Percentiles rank a stretch among this genome's conserved stretches.
Evolutionary conservation across 2,329 filamentous ascomycete species (phyloP).

Genomic region (Botrytis byssoidea): DNA sequence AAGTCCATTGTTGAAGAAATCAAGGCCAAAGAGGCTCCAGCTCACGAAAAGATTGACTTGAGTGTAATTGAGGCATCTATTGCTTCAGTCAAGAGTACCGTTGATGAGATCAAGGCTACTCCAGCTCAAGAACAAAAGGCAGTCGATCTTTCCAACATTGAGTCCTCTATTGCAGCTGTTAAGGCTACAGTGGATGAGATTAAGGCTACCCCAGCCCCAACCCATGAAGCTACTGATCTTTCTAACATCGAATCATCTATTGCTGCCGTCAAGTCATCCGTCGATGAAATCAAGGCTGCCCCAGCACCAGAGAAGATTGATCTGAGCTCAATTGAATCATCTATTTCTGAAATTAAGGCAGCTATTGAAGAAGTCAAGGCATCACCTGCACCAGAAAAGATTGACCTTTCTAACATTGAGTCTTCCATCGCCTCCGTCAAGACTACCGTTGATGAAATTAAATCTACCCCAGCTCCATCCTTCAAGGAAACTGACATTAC

Average conservation of each 20-base stretch:
- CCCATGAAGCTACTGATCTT: constrained; percentile 22
- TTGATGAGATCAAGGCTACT: constrained; percentile 21
- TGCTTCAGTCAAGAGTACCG: constrained; percentile 23
- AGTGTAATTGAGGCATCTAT: constrained; percentile 24
- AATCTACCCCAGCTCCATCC: constrained; percentile 21
- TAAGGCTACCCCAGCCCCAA: constrained; percentile 24
- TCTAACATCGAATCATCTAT: constrained; percentile 23
- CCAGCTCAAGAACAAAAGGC: constrained; percentile 22
- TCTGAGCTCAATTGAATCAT: constrained; percentile 24
- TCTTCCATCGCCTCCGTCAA: constrained; percentile 26
- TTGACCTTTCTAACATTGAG: constrained; percentile 26
- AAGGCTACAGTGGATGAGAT: constrained; percentile 24
- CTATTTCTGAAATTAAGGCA: constrained; percentile 25
- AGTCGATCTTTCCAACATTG: constrained; percentile 23
- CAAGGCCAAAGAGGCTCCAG: constrained; percentile 25
- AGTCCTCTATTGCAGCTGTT: constrained; percentile 13
- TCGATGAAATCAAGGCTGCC: constrained; percentile 23
- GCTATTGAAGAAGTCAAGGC: constrained; percentile 24
- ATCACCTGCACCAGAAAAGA: constrained; percentile 23
- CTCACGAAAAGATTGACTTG: constrained; percentile 26
- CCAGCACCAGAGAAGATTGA: constrained; percentile 25
- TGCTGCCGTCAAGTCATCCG: constrained; percentile 23
- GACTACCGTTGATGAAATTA: constrained; percentile 25
- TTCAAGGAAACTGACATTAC: constrained; percentile 26
- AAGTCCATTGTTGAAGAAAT: constrained; percentile 25